phyloP scores from a whole-genome alignment of 352 stramenopile species.

The Pythium monospermum region DNA sequence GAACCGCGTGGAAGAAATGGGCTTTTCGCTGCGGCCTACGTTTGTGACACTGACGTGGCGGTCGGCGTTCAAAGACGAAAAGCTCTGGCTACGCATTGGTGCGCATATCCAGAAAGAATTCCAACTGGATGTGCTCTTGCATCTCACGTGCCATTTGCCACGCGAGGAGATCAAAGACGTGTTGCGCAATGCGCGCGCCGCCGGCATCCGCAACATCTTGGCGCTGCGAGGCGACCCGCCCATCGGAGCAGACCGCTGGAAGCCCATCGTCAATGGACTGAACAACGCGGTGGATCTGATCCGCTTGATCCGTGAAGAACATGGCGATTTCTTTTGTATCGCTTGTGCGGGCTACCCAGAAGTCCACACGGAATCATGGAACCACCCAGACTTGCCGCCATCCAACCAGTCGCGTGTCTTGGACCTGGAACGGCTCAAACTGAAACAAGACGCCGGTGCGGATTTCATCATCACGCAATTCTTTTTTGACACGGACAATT shows the following conservation, averaged over 20 bases:
- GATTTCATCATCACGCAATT: conserved; percentile 99
- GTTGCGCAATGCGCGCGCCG: conserved; percentile 57
- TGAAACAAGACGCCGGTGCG: conserved; percentile 95
- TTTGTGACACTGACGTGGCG: conserved; percentile 89
- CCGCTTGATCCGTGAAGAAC: conserved; percentile 93
- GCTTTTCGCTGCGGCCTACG: conserved; percentile 74
- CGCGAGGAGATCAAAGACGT: conserved; percentile 59
- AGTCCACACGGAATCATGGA: conserved; percentile 82
- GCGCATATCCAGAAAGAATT: conserved; percentile 86
- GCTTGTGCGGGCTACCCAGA: conserved; percentile 97
- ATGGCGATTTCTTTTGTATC: conserved; percentile 97
- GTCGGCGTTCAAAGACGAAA: conserved; percentile 86
- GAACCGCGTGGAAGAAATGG: conserved; percentile 84
- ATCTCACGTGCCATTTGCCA: conserved; percentile 76
- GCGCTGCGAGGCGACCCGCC: conserved; percentile 95
- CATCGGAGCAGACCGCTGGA: conserved; percentile 86
- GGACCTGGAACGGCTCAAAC: conserved; percentile 97
- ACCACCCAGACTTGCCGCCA: conserved; percentile 76
- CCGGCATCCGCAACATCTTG: conserved; percentile 97
- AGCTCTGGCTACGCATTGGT: conserved; percentile 87
- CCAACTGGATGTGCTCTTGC: conserved; percentile 75
- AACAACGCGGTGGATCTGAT: conserved; percentile 96
- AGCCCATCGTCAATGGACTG: conserved; percentile 83
- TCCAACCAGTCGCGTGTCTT: conserved; percentile 64
- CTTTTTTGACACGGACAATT: conserved; percentile 98